Percentiles rank a stretch among this genome's conserved stretches.
Conservation (phyloP, 805 yeast species). For the Nakazawaea siamensis region DNA sequence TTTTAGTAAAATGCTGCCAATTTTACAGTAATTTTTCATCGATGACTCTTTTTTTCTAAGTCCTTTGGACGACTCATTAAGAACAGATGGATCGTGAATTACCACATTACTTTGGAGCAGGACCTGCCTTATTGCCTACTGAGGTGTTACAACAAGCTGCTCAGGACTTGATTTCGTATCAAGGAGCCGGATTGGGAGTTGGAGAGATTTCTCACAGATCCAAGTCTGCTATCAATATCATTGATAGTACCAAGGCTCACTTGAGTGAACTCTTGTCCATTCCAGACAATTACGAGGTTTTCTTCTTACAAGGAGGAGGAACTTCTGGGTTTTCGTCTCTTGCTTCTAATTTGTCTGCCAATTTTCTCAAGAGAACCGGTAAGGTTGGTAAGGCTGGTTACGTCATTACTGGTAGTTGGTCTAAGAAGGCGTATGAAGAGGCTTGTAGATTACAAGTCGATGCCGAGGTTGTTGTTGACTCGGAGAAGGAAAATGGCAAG, state of each 20-base stretch:
- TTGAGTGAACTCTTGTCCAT: slow-evolving; percentile 57
- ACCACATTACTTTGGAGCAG: slow-evolving; percentile 93
- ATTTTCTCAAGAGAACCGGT: slow-evolving; percentile 56
- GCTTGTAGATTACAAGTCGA: slow-evolving; percentile 78
- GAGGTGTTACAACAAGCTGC: slow-evolving; percentile 84
- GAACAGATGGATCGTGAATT: slow-evolving; percentile 46
- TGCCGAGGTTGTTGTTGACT: slow-evolving; percentile 58
- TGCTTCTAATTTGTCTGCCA: slow-evolving; percentile 74
- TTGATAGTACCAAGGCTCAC: slow-evolving; percentile 67
- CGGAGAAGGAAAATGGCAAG: slow-evolving; percentile 48
- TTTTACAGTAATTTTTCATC: no score
- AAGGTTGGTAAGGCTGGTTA: slow-evolving; percentile 77
- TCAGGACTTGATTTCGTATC: slow-evolving; percentile 64
- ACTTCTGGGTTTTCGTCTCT: slow-evolving; percentile 91
- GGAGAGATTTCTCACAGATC: slow-evolving; percentile 98
- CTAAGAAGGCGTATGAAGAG: slow-evolving; percentile 80
- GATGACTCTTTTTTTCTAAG: no score
- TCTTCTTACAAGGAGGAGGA: slow-evolving; percentile 97
- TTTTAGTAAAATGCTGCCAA: no score
- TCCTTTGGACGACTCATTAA: background rate
- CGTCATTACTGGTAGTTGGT: slow-evolving; percentile 91
- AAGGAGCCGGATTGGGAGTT: slow-evolving; percentile 69
- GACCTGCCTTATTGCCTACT: slow-evolving; percentile 91
- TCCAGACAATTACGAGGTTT: slow-evolving; percentile 90
- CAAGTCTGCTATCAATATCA: slow-evolving; percentile 66